Conservation (phyloP, 441 rosid species). For the Mallotus japonicus region DNA sequence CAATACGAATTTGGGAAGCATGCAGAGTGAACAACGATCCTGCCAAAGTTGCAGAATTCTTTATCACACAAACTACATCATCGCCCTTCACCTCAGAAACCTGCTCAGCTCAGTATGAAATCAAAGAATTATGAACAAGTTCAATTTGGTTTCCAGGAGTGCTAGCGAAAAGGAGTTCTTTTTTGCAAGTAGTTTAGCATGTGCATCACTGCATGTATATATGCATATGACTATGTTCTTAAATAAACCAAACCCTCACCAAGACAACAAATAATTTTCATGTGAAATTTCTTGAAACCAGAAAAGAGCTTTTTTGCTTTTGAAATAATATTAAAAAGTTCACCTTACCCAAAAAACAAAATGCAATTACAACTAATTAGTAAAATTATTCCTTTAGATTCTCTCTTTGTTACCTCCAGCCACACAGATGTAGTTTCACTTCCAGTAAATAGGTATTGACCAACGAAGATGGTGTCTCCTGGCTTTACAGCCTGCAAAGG, state of each 20-base stretch:
- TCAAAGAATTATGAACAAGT: conserved; percentile 9
- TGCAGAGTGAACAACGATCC: conserved; percentile 87
- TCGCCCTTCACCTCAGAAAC: conserved; percentile 82
- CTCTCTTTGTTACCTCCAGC: conserved; percentile 69
- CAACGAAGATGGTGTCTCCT: conserved; percentile 93
- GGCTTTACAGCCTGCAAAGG: conserved; percentile 76
- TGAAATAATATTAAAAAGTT: not conserved
- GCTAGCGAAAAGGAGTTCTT: not conserved
- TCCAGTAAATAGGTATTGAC: conserved; percentile 95
- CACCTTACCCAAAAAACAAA: not conserved
- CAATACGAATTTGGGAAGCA: conserved; percentile 82
- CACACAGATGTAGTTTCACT: conserved; percentile 99
- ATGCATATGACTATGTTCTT: not conserved
- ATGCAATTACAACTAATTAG: not conserved
- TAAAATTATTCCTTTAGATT: not conserved
- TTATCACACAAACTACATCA: conserved; percentile 78
- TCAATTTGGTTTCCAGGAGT: not conserved
- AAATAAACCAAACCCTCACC: not conserved
- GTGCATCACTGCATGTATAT: not conserved
- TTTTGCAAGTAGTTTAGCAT: not conserved
- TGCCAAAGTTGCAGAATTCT: conserved; percentile 84
- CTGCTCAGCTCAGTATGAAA: conserved; percentile 37
- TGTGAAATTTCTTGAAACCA: not conserved
- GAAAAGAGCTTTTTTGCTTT: not conserved
- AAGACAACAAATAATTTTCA: not conserved